Evolutionary conservation across 108 stramenopile genomes (phyloP), one percentile per base, ranked within the genome.

Genomic region (Fragilariopsis cylindrus): DNA sequence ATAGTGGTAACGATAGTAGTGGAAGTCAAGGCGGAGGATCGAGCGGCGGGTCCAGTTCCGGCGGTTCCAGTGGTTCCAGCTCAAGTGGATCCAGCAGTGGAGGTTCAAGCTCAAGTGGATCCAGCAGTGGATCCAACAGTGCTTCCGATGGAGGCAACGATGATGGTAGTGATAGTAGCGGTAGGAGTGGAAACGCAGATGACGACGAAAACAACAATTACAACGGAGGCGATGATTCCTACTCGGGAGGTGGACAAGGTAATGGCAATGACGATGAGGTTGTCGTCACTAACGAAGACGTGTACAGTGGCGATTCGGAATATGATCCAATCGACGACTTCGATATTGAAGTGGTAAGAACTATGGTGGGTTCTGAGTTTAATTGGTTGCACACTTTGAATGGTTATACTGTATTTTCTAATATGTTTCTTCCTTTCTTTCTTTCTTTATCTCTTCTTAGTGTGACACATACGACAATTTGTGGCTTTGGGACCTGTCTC

Each of bases 401-500:
- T 7, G 41, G n/a, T 21, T 11, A 60, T 30, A 30, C 4, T 30
- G 1, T 41, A 9, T 7, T 9, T 30, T 18, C 58, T 60, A n/a
- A 60, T 21, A 11, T 5, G 40, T 30, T 18, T 11, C n/a, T 66
- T 9, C 0, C 39, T 57, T 15, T 71, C 65, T 47, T 16, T 40
- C 8, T 41, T 47, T 9, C 85, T 79, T 3, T 44, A 1, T 47
- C 30, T 40, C 8, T 41, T 47, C 30, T 87, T 79, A 88, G 64
- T 90, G 89, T 55, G 71, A 69, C 18, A 81, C 84, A 0, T 90
- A 86, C 73, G 71, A 70, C 46, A 81, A 83, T 60, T 49, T 90
- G 15, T 90, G 89, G 89, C 41, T 82, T 18, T 90, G 87, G 87
- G 89, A 90, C 70, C 67, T 88, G 40, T 72, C 85, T 7, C 56